Conservation (phyloP, 1,284 basidiomycete species). For the Malassezia pachydermatis region DNA sequence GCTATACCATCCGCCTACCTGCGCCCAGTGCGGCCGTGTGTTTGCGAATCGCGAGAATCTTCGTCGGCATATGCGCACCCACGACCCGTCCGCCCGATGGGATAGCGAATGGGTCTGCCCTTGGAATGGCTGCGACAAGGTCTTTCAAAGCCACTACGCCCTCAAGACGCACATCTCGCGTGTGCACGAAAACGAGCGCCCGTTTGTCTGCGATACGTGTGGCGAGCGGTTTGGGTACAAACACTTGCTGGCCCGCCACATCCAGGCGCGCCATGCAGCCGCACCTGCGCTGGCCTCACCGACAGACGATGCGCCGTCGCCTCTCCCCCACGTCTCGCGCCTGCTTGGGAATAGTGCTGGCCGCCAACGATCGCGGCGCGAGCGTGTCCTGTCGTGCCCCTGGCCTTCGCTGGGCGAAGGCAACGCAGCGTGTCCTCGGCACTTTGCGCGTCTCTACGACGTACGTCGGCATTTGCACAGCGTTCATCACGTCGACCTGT, state of each 20-base stretch:
- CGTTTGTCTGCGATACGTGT: slow-evolving; percentile 10
- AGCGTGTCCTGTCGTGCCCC: slow-evolving; percentile 3
- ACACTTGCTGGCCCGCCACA: slow-evolving; percentile 11
- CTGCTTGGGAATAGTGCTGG: not conserved
- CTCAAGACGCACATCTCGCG: slow-evolving; percentile 5
- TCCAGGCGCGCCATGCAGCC: not conserved
- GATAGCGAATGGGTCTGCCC: slow-evolving; percentile 3
- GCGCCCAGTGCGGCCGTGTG: not conserved
- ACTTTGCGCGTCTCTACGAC: slow-evolving; percentile 15
- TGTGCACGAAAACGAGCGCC: slow-evolving; percentile 6
- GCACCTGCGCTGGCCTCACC: not conserved
- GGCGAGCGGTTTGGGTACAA: slow-evolving; percentile 13
- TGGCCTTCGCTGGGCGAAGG: not conserved
- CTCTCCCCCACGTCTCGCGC: not conserved
- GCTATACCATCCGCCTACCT: slow-evolving; percentile 13
- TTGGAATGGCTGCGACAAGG: slow-evolving; percentile 14
- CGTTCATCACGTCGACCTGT: slow-evolving; percentile 4
- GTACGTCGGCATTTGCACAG: slow-evolving; percentile 16
- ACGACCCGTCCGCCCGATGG: too few relatives aligned
- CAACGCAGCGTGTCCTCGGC: not conserved
- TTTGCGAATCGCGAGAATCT: slow-evolving; percentile 17
- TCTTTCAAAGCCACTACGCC: slow-evolving; percentile 6
- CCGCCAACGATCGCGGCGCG: slow-evolving; percentile 4
- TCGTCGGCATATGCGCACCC: slow-evolving; percentile 2
- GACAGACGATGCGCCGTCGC: not conserved